These are phyloP conservation scores for Cladophialophora carrionii DNA, from an alignment of 2,329 filamentous ascomycete species.

Conservation along the genomic window DNA sequence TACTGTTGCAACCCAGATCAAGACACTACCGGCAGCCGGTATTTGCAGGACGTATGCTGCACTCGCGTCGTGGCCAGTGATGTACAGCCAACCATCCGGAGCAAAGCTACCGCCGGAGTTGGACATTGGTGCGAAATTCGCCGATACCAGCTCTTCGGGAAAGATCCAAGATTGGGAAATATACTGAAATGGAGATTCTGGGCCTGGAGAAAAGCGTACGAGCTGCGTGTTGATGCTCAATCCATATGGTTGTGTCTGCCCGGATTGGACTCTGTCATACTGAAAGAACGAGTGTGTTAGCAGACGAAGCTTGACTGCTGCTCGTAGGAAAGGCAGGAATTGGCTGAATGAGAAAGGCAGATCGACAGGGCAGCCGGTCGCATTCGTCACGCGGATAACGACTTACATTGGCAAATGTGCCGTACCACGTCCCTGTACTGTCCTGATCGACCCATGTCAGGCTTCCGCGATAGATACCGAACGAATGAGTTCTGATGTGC, in stretches of 20 bases:
- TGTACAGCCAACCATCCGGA: slow-evolving; percentile 21
- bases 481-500: slow-evolving; percentile 13
- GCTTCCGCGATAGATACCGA: slow-evolving; percentile 17
- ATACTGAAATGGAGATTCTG: slow-evolving; percentile 13
- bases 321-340: background rate
- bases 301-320: background rate
- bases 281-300: background rate
- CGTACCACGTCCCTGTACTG: slow-evolving; percentile 21
- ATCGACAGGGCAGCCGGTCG: background rate
- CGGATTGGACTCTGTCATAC: slow-evolving; percentile 18
- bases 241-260: slow-evolving; percentile 19
- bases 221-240: slow-evolving; percentile 22
- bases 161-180: slow-evolving; percentile 22
- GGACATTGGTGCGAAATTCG: slow-evolving; percentile 17
- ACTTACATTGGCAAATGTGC: slow-evolving; percentile 21
- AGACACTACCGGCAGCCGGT: slow-evolving; percentile 10
- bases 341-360: background rate
- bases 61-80: slow-evolving; percentile 18
- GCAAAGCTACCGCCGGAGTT: slow-evolving; percentile 22
- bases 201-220: slow-evolving; percentile 13
- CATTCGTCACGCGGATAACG: background rate
- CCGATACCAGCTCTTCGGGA: slow-evolving; percentile 4
- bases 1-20: slow-evolving; percentile 20
- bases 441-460: slow-evolving; percentile 23
- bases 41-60: slow-evolving; percentile 9